phyloP scores from a whole-genome alignment of 306 rosid genomes.

The Quercus berberidifolia region DNA sequence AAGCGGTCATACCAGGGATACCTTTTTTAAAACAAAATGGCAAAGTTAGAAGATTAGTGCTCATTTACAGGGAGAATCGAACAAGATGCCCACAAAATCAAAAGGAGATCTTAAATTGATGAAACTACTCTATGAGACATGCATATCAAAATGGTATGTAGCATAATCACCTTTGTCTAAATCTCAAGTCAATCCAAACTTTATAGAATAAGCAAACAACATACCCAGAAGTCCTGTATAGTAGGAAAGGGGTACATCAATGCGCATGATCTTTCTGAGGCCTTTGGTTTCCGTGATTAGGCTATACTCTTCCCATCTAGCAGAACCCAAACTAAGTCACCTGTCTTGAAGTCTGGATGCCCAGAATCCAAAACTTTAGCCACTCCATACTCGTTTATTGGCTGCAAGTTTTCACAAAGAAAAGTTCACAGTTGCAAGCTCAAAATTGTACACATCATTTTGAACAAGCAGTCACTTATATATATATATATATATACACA shows the following conservation, averaged over 20 bases:
- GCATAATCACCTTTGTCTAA: no score
- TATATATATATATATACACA: no score
- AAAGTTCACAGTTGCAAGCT: not conserved
- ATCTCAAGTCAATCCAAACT: no score
- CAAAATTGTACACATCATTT: not conserved
- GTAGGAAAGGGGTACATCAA: constrained; percentile 46
- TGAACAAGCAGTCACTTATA: no score
- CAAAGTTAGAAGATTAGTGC: no score
- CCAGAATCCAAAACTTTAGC: constrained; percentile 44
- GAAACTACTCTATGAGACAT: no score
- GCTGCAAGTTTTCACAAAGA: constrained; percentile 1
- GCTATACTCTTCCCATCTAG: constrained; percentile 56
- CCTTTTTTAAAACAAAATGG: no score
- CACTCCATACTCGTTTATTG: constrained; percentile 42
- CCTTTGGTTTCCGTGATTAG: constrained; percentile 18
- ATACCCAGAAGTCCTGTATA: constrained; percentile 28
- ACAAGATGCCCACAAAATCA: no score
- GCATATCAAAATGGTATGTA: no score
- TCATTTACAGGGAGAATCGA: no score
- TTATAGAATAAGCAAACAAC: not conserved
- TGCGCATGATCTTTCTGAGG: constrained; percentile 33
- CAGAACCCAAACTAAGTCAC: constrained; percentile 40
- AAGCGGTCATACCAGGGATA: no score
- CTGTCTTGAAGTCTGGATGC: constrained; percentile 38
- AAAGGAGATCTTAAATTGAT: no score